phyloP scores from a whole-genome alignment of 495 filamentous ascomycete species.

The Penicillium odoratum region DNA sequence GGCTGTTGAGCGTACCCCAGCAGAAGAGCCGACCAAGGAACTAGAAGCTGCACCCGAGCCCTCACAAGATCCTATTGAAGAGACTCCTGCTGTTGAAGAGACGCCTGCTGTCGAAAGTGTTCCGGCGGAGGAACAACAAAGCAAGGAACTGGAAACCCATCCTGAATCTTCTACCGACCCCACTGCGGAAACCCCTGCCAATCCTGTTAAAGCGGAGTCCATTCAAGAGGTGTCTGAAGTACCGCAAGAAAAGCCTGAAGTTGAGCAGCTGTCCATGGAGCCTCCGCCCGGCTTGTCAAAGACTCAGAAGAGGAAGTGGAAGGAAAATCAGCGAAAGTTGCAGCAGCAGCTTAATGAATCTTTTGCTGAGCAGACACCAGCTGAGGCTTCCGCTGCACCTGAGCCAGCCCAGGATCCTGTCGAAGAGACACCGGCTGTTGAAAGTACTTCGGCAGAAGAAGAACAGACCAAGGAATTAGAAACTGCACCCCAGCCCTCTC shows the following conservation, averaged over 20 bases:
- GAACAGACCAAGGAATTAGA: too few species aligned
- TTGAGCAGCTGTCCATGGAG: background rate
- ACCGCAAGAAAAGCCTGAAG: background rate
- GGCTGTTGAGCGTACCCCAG: background rate
- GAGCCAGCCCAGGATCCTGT: too few species aligned
- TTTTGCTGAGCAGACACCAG: background rate
- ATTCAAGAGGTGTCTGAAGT: background rate
- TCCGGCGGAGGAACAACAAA: too few species aligned
- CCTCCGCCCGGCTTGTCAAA: background rate
- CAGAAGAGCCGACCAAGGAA: too few species aligned
- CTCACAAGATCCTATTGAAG: too few species aligned
- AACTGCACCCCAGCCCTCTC: too few species aligned
- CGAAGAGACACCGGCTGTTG: background rate
- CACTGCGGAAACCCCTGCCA: too few species aligned
- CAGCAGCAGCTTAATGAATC: conserved; percentile 7
- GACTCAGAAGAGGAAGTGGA: conserved; percentile 44
- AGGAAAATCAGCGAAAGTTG: conserved; percentile 20
- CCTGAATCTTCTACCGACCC: background rate
- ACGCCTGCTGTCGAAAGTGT: too few species aligned
- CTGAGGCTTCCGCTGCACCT: too few species aligned
- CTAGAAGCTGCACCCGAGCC: too few species aligned
- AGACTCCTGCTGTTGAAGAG: background rate
- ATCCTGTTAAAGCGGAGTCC: too few species aligned
- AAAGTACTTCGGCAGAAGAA: too few species aligned
- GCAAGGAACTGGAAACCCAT: background rate